A percentile compares a stretch with the other conserved stretches of the same genome.
Evolutionary conservation across 139 green algal species (phyloP).

Genomic region (Coelastrella sp.): DNA sequence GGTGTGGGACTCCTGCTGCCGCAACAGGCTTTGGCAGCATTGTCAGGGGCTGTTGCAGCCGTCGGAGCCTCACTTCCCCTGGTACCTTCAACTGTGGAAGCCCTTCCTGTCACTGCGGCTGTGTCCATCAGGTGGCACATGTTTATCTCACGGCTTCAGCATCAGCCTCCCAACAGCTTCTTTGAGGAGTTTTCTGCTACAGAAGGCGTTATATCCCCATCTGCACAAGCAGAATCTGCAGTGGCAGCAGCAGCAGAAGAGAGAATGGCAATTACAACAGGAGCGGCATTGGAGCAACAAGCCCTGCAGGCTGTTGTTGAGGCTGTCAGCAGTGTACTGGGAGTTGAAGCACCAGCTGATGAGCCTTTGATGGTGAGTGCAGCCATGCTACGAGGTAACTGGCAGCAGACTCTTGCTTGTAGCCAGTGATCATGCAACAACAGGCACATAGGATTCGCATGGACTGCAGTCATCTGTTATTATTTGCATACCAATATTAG

Average conservation of each 20-base stretch:
- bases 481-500: too few species aligned
- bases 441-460: too few species aligned
- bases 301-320: constrained; percentile 16
- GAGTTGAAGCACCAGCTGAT: constrained; percentile 48
- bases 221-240: background rate
- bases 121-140: constrained; percentile 59
- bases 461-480: too few species aligned
- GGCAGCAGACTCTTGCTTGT: too few species aligned
- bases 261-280: background rate
- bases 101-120: constrained; percentile 25
- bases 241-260: background rate
- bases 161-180: constrained; percentile 41
- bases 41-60: constrained; percentile 39
- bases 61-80: background rate
- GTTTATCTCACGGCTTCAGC: constrained; percentile 49
- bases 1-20: constrained; percentile 71
- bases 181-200: constrained; percentile 11
- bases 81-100: background rate
- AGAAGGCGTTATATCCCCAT: background rate
- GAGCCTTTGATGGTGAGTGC: constrained; percentile 74
- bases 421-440: too few species aligned
- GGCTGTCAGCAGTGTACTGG: constrained; percentile 61
- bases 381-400: background rate
- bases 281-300: background rate
- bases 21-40: constrained; percentile 53